Conservation (phyloP, 441 rosid species). For the Melastoma candidum region DNA sequence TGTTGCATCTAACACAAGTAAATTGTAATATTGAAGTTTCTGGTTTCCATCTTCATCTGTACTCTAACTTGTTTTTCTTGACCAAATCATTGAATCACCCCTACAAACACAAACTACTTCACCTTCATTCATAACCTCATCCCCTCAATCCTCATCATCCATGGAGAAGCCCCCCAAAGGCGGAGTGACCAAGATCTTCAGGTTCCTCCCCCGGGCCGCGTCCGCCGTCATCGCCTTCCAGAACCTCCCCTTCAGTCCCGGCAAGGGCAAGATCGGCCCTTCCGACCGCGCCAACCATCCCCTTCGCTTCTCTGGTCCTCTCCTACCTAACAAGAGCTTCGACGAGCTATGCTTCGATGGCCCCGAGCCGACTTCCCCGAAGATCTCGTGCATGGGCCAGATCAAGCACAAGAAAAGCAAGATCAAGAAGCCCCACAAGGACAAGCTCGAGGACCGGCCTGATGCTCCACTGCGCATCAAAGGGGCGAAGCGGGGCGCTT, state of each 20-base stretch:
- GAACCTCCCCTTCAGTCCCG: slow-evolving; percentile 4
- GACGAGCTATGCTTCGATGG: not conserved
- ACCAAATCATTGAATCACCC: too few species aligned
- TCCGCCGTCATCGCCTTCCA: slow-evolving; percentile 7
- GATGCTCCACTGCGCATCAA: too few species aligned
- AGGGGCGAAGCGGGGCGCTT: not conserved
- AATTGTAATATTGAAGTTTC: too few species aligned
- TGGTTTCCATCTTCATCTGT: too few species aligned
- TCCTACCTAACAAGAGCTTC: not conserved
- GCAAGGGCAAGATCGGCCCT: not conserved
- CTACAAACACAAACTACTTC: too few species aligned
- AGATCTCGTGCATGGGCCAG: slow-evolving; percentile 13
- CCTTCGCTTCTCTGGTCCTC: slow-evolving; percentile 4
- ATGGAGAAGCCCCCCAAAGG: slow-evolving; percentile 6
- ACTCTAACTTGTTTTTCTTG: too few species aligned
- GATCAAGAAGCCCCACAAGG: not conserved
- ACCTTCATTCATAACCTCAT: too few species aligned
- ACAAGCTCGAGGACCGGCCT: not conserved
- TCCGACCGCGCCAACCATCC: not conserved
- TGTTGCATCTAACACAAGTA: too few species aligned
- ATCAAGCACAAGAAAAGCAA: slow-evolving; percentile 9
- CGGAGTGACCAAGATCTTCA: slow-evolving; percentile 1
- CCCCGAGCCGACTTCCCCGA: slow-evolving; percentile 10
- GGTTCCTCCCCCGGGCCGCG: slow-evolving; percentile 1
- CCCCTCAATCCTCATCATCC: not conserved